Evolutionary conservation across 352 stramenopile genomes (phyloP).

Genomic region (Pythium volutum): DNA sequence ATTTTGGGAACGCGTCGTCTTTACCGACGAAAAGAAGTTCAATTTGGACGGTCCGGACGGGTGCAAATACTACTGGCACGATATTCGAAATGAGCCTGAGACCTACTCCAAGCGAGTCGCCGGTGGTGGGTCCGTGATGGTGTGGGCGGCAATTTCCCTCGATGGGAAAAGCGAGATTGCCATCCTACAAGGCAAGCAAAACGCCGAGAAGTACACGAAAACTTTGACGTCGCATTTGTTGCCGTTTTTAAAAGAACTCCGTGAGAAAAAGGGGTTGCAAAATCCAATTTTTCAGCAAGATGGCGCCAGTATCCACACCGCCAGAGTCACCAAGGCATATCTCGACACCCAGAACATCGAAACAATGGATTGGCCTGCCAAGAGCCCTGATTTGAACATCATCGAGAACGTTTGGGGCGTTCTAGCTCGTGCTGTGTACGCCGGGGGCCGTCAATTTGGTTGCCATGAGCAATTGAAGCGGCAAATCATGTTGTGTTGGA

Average conservation of each 20-base stretch:
- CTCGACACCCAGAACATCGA: not conserved
- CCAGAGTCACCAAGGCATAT: not conserved
- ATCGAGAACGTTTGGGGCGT: constrained; percentile 20
- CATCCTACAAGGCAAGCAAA: not conserved
- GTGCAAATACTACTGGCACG: constrained; percentile 9
- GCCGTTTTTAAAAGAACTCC: not conserved
- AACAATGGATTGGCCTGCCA: constrained; percentile 7
- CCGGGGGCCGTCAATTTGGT: constrained; percentile 8
- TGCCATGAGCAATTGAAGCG: too few species aligned
- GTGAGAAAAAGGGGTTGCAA: too few species aligned
- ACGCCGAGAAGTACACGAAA: not conserved
- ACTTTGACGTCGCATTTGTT: not conserved
- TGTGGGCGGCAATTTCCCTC: not conserved
- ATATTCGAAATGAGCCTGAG: not conserved
- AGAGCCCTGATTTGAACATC: constrained; percentile 10
- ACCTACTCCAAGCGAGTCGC: not conserved
- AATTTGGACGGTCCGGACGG: constrained; percentile 15
- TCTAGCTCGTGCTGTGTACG: constrained; percentile 11
- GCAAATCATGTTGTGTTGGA: too few species aligned
- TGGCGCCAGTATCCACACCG: not conserved
- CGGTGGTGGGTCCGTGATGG: constrained; percentile 6
- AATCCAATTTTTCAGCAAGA: not conserved
- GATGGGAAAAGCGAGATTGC: not conserved
- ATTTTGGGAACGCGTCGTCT: not conserved
- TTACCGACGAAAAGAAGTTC: constrained; percentile 15